Evolutionary conservation across 192 early-diverging fungal genomes (phyloP).

Genomic region (Chytriomyces confervae): DNA sequence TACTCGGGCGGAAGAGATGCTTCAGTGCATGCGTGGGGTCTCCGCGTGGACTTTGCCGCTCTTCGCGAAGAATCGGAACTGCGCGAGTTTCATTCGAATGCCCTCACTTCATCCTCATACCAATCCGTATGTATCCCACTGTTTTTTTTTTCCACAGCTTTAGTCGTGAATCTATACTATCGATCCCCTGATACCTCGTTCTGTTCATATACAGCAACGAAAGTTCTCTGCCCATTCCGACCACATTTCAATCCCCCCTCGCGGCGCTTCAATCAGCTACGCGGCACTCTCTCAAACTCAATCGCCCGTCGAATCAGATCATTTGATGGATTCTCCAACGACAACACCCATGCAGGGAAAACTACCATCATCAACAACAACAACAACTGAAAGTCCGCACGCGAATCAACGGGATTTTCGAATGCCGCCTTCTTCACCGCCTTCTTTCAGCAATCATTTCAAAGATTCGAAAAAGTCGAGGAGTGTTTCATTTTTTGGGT

Average conservation of each 20-base stretch:
- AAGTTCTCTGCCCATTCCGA: conserved; percentile 6
- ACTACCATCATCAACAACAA: background rate
- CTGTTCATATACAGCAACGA: conserved; percentile 18
- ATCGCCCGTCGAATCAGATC: conserved; percentile 14
- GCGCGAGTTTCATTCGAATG: conserved; percentile 38
- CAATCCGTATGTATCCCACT: too few species aligned
- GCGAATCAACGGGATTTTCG: too few species aligned
- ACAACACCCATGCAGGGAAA: background rate
- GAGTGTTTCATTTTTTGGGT: conserved; percentile 30
- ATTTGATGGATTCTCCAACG: background rate
- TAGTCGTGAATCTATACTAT: background rate
- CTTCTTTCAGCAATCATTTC: background rate
- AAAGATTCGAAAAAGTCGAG: background rate
- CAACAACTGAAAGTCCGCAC: too few species aligned
- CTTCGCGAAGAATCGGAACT: conserved; percentile 17
- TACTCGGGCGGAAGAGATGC: conserved; percentile 92
- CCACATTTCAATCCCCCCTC: conserved; percentile 12
- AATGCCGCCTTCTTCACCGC: too few species aligned
- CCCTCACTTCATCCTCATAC: background rate
- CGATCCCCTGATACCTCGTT: too few species aligned
- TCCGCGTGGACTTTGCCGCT: conserved; percentile 58
- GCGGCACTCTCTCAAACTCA: conserved; percentile 4
- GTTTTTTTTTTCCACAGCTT: background rate
- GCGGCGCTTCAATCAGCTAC: background rate
- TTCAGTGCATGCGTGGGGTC: conserved; percentile 84